Base-by-base conservation (phyloP, 345 rosid genomes). In the Camelina hispida region DNA sequence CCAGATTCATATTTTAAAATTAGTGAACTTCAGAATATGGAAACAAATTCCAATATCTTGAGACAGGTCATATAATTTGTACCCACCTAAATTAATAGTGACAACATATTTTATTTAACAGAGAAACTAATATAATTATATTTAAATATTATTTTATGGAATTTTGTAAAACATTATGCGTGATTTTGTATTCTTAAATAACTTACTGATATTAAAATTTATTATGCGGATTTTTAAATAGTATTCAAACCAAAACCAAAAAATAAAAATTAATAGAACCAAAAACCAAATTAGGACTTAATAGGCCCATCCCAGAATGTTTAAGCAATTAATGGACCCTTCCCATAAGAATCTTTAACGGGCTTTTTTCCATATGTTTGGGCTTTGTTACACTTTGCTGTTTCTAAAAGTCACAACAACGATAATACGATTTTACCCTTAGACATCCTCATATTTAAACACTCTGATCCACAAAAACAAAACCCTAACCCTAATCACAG, bases 401-500 rank as follows among this genome's bases (percentile, higher is more conserved):
- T 23, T 23, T 38, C 54, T 6, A 46, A 48, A 48, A 32, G 7
- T 48, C 1, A 7, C 7, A 12, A 7, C 7, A 12, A 2, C 1
- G 2, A 17, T 13, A 69, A 43, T 43, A 69, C 74, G 32, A 25
- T 10, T 62, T 67, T 60, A 2, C 74, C 30, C 62, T 68, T 43
- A n/a, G 40, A 23, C 2, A 9, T 35, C 15, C 9, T 1, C 14
- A 20, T 46, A 43, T 22, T 9, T 34, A 74, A 18, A 13, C 7
- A 3, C 12, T 32, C 16, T 44, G 14, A 30, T 64, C 50, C 47
- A 32, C 46, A 0, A 7, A 3, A 28, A 0, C 14, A 68, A 48
- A 75, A 51, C 73, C 68, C 74, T 47, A 71, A 69, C 44, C 61
- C 66, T 58, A 71, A 48, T 55, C 53, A 9, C 61, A 3, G 59